Conservation (phyloP, 1,284 basidiomycete species). For the Blastosporella zonata region DNA sequence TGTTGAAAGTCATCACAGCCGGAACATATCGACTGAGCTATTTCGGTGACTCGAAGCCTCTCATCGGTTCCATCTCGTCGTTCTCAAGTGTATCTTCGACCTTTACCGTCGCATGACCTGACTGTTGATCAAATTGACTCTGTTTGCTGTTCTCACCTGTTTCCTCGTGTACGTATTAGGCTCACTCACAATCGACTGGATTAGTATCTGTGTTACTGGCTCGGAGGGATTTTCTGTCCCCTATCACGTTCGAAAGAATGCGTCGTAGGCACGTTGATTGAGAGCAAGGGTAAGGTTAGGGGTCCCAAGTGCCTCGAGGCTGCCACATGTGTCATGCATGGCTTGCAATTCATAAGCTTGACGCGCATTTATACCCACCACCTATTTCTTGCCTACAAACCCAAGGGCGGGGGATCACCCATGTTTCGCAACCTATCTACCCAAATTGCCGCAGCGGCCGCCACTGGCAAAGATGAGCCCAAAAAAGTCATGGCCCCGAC, state of each 20-base stretch:
- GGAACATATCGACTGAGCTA: slow-evolving; percentile 72
- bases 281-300: slow-evolving; percentile 10
- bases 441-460: slow-evolving; percentile 32
- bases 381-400: slow-evolving; percentile 11
- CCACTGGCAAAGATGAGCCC: slow-evolving; percentile 28
- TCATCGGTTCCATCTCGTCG: slow-evolving; percentile 56
- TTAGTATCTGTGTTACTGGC: neutral
- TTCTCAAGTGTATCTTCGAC: slow-evolving; percentile 62
- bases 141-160: neutral
- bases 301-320: slow-evolving; percentile 30
- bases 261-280: neutral
- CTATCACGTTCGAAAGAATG: neutral
- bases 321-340: slow-evolving; percentile 27
- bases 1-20: slow-evolving; percentile 31
- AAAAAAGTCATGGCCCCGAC: slow-evolving; percentile 44
- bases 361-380: neutral
- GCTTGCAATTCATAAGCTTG: slow-evolving; percentile 13
- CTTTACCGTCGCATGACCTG: slow-evolving; percentile 51
- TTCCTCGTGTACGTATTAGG: slow-evolving; percentile 5
- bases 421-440: slow-evolving; percentile 47
- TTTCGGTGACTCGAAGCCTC: slow-evolving; percentile 70
- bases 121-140: neutral
- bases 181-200: slow-evolving; percentile 1
- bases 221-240: neutral
- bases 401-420: neutral